Conservation (phyloP, 257 asterid species). For the Gentiana dahurica region DNA sequence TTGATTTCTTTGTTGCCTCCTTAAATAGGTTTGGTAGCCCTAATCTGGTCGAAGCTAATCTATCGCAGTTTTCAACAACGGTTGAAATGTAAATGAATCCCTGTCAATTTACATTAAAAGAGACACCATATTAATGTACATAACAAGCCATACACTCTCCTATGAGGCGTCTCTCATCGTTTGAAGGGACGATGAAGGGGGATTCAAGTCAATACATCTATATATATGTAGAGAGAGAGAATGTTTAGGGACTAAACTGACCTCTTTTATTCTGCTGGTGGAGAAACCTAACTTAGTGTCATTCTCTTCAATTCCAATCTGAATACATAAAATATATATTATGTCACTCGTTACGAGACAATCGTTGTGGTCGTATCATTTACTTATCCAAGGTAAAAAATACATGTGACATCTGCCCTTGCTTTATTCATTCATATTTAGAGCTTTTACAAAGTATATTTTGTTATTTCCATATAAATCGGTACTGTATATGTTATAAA, state of each 20-base stretch:
- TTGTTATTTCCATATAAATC: no score
- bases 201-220: no score
- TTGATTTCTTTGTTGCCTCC: conserved; percentile 33
- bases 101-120: conserved; percentile 17
- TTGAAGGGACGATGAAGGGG: no score
- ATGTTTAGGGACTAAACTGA: conserved; percentile 4
- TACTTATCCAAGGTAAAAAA: conserved; percentile 40
- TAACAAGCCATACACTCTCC: no score
- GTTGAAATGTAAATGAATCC: conserved; percentile 88
- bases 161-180: no score
- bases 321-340: conserved; percentile 11
- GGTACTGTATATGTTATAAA: no score
- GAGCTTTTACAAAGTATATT: no score
- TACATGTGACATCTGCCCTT: no score
- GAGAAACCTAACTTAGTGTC: conserved; percentile 82
- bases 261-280: conserved; percentile 86
- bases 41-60: conserved; percentile 48
- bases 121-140: not conserved
- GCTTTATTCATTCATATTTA: no score
- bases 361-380: conserved; percentile 69
- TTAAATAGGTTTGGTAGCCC: conserved; percentile 46
- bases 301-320: conserved; percentile 52
- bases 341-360: conserved; percentile 11
- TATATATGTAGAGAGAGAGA: no score
- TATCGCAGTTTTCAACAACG: conserved; percentile 37